phyloP scores from a whole-genome alignment of 1,139 yeast species.

The Hemisphaericaspora subhashii region DNA sequence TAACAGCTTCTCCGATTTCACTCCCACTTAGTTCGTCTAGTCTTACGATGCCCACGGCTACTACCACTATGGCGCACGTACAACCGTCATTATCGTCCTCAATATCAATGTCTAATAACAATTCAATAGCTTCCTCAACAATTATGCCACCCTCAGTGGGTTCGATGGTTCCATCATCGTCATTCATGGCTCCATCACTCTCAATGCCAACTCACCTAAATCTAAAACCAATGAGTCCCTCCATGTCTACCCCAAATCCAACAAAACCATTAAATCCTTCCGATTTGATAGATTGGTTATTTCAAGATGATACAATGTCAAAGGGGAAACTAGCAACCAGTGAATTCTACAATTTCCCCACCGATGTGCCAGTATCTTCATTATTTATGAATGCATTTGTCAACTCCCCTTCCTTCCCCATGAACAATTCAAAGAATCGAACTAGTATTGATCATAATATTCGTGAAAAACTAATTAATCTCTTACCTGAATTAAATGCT shows the following conservation, averaged over 20 bases:
- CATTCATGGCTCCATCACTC: not conserved
- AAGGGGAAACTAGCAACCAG: slow-evolving; percentile 9
- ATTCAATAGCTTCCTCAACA: not conserved
- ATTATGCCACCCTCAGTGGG: too few species aligned
- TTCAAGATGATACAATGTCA: slow-evolving; percentile 23
- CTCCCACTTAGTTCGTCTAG: not conserved
- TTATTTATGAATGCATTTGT: slow-evolving; percentile 34
- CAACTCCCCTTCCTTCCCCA: slow-evolving; percentile 31
- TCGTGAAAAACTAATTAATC: slow-evolving; percentile 26
- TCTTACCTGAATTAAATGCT: slow-evolving; percentile 34
- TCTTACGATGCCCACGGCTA: not conserved
- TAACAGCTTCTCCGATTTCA: not conserved
- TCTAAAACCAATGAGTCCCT: not conserved
- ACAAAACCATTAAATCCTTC: slow-evolving; percentile 22
- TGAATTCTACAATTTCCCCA: slow-evolving; percentile 18
- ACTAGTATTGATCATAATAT: slow-evolving; percentile 25
- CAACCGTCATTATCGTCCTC: too few species aligned
- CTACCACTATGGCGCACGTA: not conserved
- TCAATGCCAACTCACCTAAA: not conserved
- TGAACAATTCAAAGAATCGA: slow-evolving; percentile 25
- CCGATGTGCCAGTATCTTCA: slow-evolving; percentile 24
- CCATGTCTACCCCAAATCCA: not conserved
- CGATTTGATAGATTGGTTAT: slow-evolving; percentile 32
- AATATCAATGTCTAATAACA: too few species aligned
- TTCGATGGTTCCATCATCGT: not conserved